Percentiles rank a stretch among this genome's conserved stretches.
Evolutionary conservation across 805 yeast species (phyloP).

Genomic region (Metahyphopichia silvanorum): DNA sequence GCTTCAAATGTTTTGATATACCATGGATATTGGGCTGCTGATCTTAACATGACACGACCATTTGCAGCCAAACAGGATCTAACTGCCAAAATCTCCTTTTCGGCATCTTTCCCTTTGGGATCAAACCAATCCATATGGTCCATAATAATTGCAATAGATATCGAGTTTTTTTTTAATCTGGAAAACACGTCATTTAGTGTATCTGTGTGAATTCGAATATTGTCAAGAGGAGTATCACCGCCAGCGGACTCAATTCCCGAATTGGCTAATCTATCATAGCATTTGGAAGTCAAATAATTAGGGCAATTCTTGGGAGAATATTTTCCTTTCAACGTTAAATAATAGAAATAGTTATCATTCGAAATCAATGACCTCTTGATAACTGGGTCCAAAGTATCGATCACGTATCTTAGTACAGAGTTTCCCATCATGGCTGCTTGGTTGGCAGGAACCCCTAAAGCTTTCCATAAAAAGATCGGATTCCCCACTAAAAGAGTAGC

Average conservation of each 20-base stretch:
- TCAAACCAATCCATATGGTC: slow-evolving; percentile 94
- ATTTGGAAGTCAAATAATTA: slow-evolving; percentile 61
- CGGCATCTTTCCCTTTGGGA: slow-evolving; percentile 60
- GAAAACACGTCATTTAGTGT: slow-evolving; percentile 71
- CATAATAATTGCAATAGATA: slow-evolving; percentile 80
- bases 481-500: slow-evolving; percentile 71
- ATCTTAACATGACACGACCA: slow-evolving; percentile 74
- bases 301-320: slow-evolving; percentile 70
- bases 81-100: slow-evolving; percentile 62
- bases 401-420: slow-evolving; percentile 66
- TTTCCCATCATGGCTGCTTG: slow-evolving; percentile 80
- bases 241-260: slow-evolving; percentile 13
- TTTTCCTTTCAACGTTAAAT: slow-evolving; percentile 59
- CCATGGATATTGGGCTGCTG: slow-evolving; percentile 77
- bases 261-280: slow-evolving; percentile 48
- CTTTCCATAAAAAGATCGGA: slow-evolving; percentile 84
- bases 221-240: slow-evolving; percentile 59
- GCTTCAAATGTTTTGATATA: slow-evolving; percentile 66
- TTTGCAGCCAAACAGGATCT: slow-evolving; percentile 58
- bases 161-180: slow-evolving; percentile 56
- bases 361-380: slow-evolving; percentile 61
- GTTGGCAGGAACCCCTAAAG: slow-evolving; percentile 83
- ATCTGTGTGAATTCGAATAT: slow-evolving; percentile 76
- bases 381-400: slow-evolving; percentile 78
- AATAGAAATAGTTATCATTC: slow-evolving; percentile 75